phyloP scores from a whole-genome alignment of 140 eudicot species.

The Bidens hawaiensis region DNA sequence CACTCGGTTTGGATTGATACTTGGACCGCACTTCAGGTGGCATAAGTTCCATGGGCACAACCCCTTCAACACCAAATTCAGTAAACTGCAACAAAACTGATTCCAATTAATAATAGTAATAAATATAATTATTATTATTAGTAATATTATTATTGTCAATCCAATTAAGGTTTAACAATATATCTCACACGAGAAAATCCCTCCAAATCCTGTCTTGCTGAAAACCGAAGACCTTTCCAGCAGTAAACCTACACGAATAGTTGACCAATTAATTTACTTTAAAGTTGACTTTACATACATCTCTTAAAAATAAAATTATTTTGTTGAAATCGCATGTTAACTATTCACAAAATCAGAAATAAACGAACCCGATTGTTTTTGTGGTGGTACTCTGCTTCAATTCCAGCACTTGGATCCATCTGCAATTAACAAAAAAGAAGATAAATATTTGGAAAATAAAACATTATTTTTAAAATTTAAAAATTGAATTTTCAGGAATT shows the following conservation, averaged over 20 bases:
- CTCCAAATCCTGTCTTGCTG: slow-evolving; percentile 97
- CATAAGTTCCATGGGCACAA: too few species aligned
- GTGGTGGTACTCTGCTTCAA: slow-evolving; percentile 97
- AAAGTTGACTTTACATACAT: background rate
- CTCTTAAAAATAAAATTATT: background rate
- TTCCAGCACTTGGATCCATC: slow-evolving; percentile 95
- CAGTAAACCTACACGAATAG: slow-evolving; percentile 66
- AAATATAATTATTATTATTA: too few species aligned
- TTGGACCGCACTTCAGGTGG: too few species aligned
- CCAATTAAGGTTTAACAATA: background rate
- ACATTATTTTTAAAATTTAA: background rate
- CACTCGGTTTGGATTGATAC: slow-evolving; percentile 77
- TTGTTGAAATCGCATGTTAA: too few species aligned
- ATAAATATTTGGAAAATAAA: background rate
- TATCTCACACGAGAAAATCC: slow-evolving; percentile 86
- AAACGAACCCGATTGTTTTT: slow-evolving; percentile 88
- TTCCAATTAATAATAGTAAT: background rate
- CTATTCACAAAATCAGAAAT: too few species aligned
- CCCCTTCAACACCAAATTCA: too few species aligned
- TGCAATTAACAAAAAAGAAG: slow-evolving; percentile 25
- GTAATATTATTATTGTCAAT: background rate
- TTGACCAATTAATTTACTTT: background rate
- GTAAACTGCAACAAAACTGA: slow-evolving; percentile 52
- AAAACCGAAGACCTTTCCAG: slow-evolving; percentile 95
- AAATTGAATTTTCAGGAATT: slow-evolving; percentile 10